phyloP scores from a whole-genome alignment of 2,329 filamentous ascomycete species.

The Monosporascus sp. region DNA sequence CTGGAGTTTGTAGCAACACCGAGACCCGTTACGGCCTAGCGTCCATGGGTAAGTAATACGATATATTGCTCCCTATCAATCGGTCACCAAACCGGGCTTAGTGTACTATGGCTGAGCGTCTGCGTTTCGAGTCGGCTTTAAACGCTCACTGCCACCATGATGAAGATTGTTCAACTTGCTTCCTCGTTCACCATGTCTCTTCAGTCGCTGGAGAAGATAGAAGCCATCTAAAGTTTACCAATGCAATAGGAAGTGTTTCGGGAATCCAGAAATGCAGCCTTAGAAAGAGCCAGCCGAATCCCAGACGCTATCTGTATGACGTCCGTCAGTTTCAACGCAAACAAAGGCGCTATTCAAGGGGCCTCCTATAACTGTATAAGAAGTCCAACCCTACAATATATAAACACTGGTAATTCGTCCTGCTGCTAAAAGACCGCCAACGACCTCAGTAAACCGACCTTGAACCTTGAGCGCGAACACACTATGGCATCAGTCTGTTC shows the following conservation, averaged over 20 bases:
- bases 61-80: slow-evolving; percentile 5
- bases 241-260: too few relatives aligned
- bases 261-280: neutral
- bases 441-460: too few relatives aligned
- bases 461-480: neutral
- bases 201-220: too few relatives aligned
- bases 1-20: slow-evolving; percentile 9
- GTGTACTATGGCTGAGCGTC: slow-evolving; percentile 16
- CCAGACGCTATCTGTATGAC: neutral
- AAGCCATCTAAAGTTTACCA: too few relatives aligned
- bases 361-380: too few relatives aligned
- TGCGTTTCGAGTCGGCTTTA: too few relatives aligned
- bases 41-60: neutral
- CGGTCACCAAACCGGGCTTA: slow-evolving; percentile 25
- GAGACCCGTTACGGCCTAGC: slow-evolving; percentile 16
- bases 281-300: neutral
- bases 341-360: neutral
- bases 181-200: too few relatives aligned
- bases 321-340: neutral
- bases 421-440: too few relatives aligned
- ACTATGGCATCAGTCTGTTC: slow-evolving; percentile 28
- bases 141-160: too few relatives aligned
- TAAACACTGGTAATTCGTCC: neutral
- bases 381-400: too few relatives aligned
- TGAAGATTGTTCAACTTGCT: too few relatives aligned